These are phyloP conservation scores for Globisporangium acanthophoron DNA, from an alignment of 352 stramenopile genomes.

Conservation along the genomic window DNA sequence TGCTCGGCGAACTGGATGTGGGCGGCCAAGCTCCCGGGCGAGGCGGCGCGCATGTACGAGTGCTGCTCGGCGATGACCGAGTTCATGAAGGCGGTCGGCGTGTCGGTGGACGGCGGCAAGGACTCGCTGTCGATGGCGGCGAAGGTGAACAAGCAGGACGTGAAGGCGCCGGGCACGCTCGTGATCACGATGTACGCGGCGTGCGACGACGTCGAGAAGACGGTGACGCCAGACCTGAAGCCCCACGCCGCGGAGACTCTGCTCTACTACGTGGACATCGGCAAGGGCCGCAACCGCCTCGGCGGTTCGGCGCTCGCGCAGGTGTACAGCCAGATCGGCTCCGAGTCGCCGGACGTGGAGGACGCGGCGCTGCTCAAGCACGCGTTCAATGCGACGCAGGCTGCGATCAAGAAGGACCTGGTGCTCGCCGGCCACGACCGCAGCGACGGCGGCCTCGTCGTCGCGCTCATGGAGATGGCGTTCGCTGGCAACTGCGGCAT, in stretches of 20 bases:
- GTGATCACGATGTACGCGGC: slow-evolving; percentile 97
- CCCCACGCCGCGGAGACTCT: slow-evolving; percentile 58
- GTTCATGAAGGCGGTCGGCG: slow-evolving; percentile 94
- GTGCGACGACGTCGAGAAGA: slow-evolving; percentile 95
- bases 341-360: slow-evolving; percentile 90
- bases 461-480: slow-evolving; percentile 97
- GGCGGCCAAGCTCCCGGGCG: slow-evolving; percentile 97
- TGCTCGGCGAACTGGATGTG: slow-evolving; percentile 99
- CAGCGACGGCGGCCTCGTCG: slow-evolving; percentile 96
- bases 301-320: slow-evolving; percentile 96
- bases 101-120: slow-evolving; percentile 98
- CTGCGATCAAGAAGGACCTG: slow-evolving; percentile 84
- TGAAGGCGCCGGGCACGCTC: slow-evolving; percentile 97
- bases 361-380: slow-evolving; percentile 91
- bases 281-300: slow-evolving; percentile 87
- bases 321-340: slow-evolving; percentile 86
- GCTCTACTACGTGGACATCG: slow-evolving; percentile 95
- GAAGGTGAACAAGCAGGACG: slow-evolving; percentile 90
- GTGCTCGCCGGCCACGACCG: slow-evolving; percentile 97
- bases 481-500: slow-evolving; percentile 98
- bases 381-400: slow-evolving; percentile 93
- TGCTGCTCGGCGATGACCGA: slow-evolving; percentile 94
- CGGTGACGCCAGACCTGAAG: slow-evolving; percentile 98
- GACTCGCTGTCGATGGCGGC: slow-evolving; percentile 99
- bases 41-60: slow-evolving; percentile 98